A percentile compares a stretch with the other conserved stretches of the same genome.
Conservation (phyloP, 83 land plant genomes). For the Thuja plicata region DNA sequence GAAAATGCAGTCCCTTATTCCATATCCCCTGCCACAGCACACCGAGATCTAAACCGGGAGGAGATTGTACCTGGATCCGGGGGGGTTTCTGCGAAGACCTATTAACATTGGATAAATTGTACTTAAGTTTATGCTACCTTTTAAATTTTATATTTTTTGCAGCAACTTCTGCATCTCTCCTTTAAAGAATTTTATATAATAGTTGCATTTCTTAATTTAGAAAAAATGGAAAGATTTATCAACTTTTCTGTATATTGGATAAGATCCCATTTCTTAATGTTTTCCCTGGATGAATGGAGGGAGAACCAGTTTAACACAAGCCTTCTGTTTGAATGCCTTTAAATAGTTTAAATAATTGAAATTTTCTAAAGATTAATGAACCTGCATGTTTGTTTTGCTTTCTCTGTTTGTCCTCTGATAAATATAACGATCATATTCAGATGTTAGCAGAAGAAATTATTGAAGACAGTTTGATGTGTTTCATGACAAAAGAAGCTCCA, state of each 20-base stretch:
- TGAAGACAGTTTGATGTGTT: slow-evolving; percentile 66
- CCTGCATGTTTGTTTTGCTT: neutral
- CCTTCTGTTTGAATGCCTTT: neutral
- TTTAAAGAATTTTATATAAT: neutral
- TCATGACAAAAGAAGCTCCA: slow-evolving; percentile 65
- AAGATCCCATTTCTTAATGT: neutral
- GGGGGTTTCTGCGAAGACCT: too few relatives aligned
- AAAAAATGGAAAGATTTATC: neutral
- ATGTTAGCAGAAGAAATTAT: slow-evolving; percentile 94
- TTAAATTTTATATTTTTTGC: neutral
- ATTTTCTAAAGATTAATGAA: neutral
- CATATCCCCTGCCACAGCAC: too few relatives aligned
- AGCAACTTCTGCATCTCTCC: neutral
- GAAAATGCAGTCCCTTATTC: too few relatives aligned
- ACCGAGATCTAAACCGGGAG: too few relatives aligned
- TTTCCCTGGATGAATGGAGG: neutral
- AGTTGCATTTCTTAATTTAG: neutral
- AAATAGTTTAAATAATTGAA: neutral
- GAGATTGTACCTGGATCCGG: too few relatives aligned
- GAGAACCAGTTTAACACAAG: neutral
- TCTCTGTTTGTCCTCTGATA: neutral
- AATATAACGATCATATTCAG: slow-evolving; percentile 29
- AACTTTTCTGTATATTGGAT: neutral
- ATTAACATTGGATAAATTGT: too few relatives aligned
- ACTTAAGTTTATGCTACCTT: neutral